A percentile compares a stretch with the other conserved stretches of the same genome.
Evolutionary conservation across 2,329 filamentous ascomycete genomes (phyloP).

Genomic region (Thyridium curvatum): DNA sequence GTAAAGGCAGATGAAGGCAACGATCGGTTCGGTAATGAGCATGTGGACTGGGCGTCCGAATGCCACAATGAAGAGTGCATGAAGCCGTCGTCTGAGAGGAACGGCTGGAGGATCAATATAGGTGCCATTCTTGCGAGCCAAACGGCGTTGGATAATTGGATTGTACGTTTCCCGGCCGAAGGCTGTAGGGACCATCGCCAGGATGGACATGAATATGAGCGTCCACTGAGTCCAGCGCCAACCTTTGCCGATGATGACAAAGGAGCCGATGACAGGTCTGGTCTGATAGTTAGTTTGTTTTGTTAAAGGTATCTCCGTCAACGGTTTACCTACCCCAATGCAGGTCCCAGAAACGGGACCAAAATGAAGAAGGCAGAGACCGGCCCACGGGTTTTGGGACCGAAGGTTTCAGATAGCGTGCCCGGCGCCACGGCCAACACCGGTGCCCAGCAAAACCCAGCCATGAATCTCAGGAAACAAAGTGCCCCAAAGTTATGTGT

Average conservation of each 20-base stretch:
- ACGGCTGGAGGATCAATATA: constrained; percentile 11
- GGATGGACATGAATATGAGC: constrained; percentile 36
- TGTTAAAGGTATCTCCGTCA: too few relatives aligned
- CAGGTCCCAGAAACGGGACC: constrained; percentile 46
- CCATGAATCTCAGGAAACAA: constrained; percentile 49
- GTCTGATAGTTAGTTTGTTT: not conserved
- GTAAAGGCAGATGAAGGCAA: constrained; percentile 47
- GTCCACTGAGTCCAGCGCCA: constrained; percentile 52
- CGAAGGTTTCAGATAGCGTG: constrained; percentile 42
- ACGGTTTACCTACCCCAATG: constrained; percentile 34
- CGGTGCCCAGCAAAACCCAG: constrained; percentile 44
- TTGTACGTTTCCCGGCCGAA: constrained; percentile 51
- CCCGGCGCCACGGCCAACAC: constrained; percentile 42
- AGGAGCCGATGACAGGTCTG: constrained; percentile 42
- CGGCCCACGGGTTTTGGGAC: constrained; percentile 30
- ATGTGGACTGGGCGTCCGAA: constrained; percentile 49
- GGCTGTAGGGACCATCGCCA: constrained; percentile 27
- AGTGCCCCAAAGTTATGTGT: constrained; percentile 43
- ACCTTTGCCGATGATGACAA: constrained; percentile 33
- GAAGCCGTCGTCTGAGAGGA: constrained; percentile 16
- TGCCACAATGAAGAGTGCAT: constrained; percentile 31
- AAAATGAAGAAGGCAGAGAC: constrained; percentile 40
- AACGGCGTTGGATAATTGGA: constrained; percentile 35
- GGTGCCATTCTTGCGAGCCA: constrained; percentile 20
- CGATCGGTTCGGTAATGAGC: constrained; percentile 57